These are phyloP conservation scores for Kockovaella imperatae DNA, from an alignment of 768 basidiomycete genomes.

Conservation along the genomic window DNA sequence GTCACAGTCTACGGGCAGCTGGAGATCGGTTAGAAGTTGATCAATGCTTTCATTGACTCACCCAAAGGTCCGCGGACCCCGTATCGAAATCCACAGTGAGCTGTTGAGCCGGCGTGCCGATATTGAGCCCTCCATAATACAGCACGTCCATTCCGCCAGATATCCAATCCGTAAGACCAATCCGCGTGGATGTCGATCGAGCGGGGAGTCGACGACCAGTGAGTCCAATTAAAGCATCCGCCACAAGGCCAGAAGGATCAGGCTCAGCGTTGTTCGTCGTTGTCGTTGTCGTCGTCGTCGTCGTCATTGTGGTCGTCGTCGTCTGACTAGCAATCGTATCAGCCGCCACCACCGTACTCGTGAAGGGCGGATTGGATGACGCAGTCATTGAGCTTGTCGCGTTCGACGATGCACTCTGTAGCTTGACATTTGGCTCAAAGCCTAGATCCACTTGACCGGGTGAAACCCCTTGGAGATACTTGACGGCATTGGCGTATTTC, in stretches of 20 bases:
- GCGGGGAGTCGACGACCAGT: neutral
- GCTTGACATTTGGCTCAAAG: constrained; percentile 10
- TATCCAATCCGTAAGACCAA: constrained; percentile 47
- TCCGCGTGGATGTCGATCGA: neutral
- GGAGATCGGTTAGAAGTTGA: neutral
- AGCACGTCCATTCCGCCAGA: constrained; percentile 48
- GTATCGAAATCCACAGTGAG: constrained; percentile 61
- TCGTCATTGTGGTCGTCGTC: neutral
- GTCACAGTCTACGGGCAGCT: constrained; percentile 24
- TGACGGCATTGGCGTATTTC: constrained; percentile 26
- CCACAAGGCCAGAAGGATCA: no score
- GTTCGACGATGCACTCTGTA: neutral
- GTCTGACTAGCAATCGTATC: neutral
- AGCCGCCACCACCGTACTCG: neutral
- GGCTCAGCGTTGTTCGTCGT: no score
- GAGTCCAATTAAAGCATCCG: no score
- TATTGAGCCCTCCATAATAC: constrained; percentile 50
- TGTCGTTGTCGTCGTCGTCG: no score
- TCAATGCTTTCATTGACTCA: constrained; percentile 7
- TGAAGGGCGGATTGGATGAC: neutral
- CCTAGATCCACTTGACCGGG: constrained; percentile 21
- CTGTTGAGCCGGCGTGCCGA: constrained; percentile 55
- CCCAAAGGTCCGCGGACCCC: constrained; percentile 61
- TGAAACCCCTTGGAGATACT: constrained; percentile 20
- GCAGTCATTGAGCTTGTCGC: neutral